phyloP scores from a whole-genome alignment of 2,329 filamentous ascomycete genomes.

The Myriosclerotinia curreyana region DNA sequence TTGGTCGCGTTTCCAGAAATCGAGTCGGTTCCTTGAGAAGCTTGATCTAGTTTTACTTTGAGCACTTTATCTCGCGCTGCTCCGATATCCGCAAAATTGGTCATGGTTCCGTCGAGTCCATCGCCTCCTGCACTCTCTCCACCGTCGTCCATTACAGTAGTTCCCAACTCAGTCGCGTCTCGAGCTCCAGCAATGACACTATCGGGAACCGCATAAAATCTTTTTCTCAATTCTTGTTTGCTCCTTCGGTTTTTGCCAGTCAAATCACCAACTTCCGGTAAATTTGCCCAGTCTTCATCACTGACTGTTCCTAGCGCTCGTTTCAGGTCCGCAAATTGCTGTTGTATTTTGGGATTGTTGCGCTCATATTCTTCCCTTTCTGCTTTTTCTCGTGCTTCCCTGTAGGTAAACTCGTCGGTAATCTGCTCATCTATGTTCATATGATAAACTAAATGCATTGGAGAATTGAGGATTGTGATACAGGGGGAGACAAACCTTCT shows the following conservation, averaged over 20 bases:
- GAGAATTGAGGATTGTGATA: conserved; percentile 35
- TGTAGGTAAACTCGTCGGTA: conserved; percentile 70
- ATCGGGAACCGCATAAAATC: conserved; percentile 96
- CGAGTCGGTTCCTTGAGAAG: conserved; percentile 69
- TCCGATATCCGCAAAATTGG: conserved; percentile 96
- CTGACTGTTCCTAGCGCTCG: conserved; percentile 81
- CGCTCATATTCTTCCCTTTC: conserved; percentile 94
- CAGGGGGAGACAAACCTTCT: conserved; percentile 68
- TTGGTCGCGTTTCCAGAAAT: conserved; percentile 78
- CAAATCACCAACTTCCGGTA: conserved; percentile 94
- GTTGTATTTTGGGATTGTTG: conserved; percentile 96
- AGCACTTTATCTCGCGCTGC: conserved; percentile 94
- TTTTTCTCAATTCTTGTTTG: conserved; percentile 76
- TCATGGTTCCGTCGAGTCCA: conserved; percentile 77
- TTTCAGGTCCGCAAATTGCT: conserved; percentile 96
- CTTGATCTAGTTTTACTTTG: conserved; percentile 88
- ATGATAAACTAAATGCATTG: conserved; percentile 63
- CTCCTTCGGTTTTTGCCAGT: conserved; percentile 88
- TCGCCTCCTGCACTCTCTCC: conserved; percentile 45
- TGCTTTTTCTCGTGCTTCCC: conserved; percentile 89
- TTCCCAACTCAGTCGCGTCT: conserved; percentile 77
- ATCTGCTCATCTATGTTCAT: conserved; percentile 66
- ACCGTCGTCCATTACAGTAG: conserved; percentile 82
- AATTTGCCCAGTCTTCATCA: conserved; percentile 93
- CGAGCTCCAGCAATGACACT: conserved; percentile 87